Base-by-base conservation (phyloP, 768 basidiomycete species). In the Tulasnella sp. region DNA sequence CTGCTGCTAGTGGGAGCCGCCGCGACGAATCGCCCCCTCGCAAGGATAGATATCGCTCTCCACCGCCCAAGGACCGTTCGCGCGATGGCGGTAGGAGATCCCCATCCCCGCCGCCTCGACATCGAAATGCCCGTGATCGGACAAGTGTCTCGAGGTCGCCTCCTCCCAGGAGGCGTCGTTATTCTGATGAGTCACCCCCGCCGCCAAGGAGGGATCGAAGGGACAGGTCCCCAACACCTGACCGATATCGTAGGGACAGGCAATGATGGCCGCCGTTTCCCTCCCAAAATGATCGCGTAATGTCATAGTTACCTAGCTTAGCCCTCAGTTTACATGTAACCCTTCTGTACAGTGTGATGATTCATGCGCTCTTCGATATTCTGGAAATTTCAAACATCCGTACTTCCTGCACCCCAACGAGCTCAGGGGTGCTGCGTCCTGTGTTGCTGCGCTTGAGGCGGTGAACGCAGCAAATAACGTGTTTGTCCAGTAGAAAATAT, bases 11-110 rank as follows among this genome's bases (percentile, higher is more conserved):
- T 61, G 23, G 24, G 4, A 27, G 29, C 13, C 21, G 65, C 64
- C 11, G 64, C 64, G 10, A 66, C 44, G 58, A 68, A 29, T 66
- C 68, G 23, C 63, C 65, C 49, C 63, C 43, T 51, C 56, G 64
- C 27, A 47, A 54, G 50, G 49, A 55, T 66, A 69, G 24, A 64
- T 59, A 41, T 67, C 66, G 48, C 63, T 64, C 59, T 42, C 63
- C 52, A 58, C 67, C 65, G 19, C 62, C 29, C 32, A 51, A 47
- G 21, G 4, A 41, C 52, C 66, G 51, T 21, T 67, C 66, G 11
- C 58, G 60, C 13, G 68, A 66, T 38, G 66, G 66, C 15, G 38
- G 50, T 49, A 41, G 21, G 9, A 38, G 60, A 21, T 23, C 42
- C n/a, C n/a, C 24, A 19, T 62, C 47, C 30, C 54, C 62, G 9